Percentiles rank a stretch among this genome's conserved stretches.
These are phyloP conservation scores for Leccinum truebloodii DNA, from an alignment of 768 basidiomycete species.

Conservation along the genomic window DNA sequence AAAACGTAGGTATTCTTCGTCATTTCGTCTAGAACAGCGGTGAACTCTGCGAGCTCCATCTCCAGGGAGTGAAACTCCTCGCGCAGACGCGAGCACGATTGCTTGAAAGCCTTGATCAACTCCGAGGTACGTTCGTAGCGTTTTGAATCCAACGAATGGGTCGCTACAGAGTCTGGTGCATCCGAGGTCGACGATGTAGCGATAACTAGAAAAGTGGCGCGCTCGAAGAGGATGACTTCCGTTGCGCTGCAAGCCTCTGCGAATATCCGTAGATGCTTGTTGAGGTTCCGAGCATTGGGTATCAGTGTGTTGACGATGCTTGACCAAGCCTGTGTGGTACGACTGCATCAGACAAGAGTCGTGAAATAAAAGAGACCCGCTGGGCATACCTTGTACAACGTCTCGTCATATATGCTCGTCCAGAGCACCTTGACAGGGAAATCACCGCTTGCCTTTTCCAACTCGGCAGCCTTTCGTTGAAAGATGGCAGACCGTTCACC, in stretches of 20 bases:
- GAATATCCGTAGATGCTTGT: constrained; percentile 83
- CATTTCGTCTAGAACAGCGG: constrained; percentile 88
- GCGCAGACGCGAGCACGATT: constrained; percentile 81
- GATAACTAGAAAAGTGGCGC: constrained; percentile 97
- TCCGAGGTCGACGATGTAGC: constrained; percentile 67
- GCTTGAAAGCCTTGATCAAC: constrained; percentile 94
- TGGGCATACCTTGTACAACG: constrained; percentile 78
- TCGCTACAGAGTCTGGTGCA: constrained; percentile 34
- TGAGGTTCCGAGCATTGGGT: constrained; percentile 89
- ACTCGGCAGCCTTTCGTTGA: constrained; percentile 70
- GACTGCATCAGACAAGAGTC: constrained; percentile 12
- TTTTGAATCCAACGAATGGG: constrained; percentile 58
- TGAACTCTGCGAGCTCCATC: constrained; percentile 84
- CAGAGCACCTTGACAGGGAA: constrained; percentile 73
- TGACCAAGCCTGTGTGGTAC: constrained; percentile 83
- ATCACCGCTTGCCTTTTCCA: constrained; percentile 67
- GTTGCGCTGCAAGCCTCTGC: constrained; percentile 86
- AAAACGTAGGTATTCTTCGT: constrained; percentile 93
- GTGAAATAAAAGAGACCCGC: background rate
- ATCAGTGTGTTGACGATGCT: constrained; percentile 95
- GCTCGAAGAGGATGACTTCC: constrained; percentile 95
- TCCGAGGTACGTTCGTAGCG: constrained; percentile 89
- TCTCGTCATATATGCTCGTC: constrained; percentile 97
- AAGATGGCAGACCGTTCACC: constrained; percentile 55
- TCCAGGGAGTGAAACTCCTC: constrained; percentile 87